Percentiles rank a stretch among this genome's conserved stretches.
These are phyloP conservation scores for Tetrahymena borealis DNA, from an alignment of 73 alveolate species.

Conservation along the genomic window DNA sequence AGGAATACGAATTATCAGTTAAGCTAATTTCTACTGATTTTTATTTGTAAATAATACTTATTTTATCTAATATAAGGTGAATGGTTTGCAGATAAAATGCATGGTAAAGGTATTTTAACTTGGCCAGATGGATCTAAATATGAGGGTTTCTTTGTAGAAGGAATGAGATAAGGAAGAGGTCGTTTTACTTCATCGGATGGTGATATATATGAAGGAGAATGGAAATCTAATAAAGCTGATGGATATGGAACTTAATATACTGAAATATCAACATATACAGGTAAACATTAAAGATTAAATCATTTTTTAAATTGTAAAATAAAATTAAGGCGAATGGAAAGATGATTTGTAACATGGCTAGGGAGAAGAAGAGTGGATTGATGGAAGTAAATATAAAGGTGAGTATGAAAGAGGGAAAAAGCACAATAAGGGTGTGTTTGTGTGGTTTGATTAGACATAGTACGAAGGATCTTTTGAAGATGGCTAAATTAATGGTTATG, in stretches of 20 bases:
- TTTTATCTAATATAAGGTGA: background rate
- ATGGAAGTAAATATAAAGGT: slow-evolving; percentile 13
- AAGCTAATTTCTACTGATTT: too few relatives aligned
- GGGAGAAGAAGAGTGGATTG: slow-evolving; percentile 27
- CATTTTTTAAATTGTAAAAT: background rate
- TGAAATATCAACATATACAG: background rate
- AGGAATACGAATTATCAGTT: background rate
- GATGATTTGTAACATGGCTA: slow-evolving; percentile 16
- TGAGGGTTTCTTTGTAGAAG: slow-evolving; percentile 5
- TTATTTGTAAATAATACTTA: background rate
- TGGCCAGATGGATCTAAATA: slow-evolving; percentile 10
- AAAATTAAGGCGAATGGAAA: slow-evolving; percentile 16
- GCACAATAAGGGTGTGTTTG: slow-evolving; percentile 11
- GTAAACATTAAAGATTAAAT: background rate
- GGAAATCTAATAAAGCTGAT: background rate
- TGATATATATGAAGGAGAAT: slow-evolving; percentile 5
- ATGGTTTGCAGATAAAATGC: slow-evolving; percentile 5
- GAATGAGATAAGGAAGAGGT: slow-evolving; percentile 6
- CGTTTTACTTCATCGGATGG: background rate
- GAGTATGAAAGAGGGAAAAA: slow-evolving; percentile 1
- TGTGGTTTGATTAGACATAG: slow-evolving; percentile 30
- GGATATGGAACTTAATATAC: background rate
- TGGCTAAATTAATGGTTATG: slow-evolving; percentile 30
- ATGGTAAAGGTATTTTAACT: background rate
- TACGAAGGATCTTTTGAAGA: slow-evolving; percentile 30